Conservation (phyloP, 495 filamentous ascomycete genomes). For the Neurospora sp. region DNA sequence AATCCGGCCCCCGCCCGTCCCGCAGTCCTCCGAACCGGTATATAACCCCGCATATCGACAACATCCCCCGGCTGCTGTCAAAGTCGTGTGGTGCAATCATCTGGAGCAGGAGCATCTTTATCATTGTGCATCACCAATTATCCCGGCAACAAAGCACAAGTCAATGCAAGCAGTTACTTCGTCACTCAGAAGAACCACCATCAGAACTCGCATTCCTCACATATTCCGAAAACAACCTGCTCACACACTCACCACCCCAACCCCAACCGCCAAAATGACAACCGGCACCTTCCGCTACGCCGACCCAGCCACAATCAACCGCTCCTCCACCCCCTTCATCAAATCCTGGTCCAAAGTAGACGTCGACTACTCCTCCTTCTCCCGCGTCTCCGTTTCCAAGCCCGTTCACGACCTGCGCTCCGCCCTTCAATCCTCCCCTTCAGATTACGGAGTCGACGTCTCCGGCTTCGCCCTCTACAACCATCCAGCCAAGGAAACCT, state of each 20-base stretch:
- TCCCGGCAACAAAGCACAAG: not conserved
- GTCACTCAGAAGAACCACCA: not conserved
- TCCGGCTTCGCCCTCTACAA: conserved; percentile 31
- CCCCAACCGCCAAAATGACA: conserved; percentile 11
- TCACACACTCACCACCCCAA: not conserved
- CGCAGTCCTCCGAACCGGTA: not conserved
- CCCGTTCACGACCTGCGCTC: not conserved
- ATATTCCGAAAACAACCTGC: not conserved
- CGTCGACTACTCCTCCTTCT: conserved; percentile 21
- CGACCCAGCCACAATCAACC: conserved; percentile 14
- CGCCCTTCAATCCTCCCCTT: not conserved
- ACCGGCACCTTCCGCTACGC: conserved; percentile 20
- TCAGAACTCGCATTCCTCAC: not conserved
- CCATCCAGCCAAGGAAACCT: conserved; percentile 33
- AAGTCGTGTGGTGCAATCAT: not conserved
- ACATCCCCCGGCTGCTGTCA: not conserved
- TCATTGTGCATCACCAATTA: not conserved
- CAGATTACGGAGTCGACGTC: conserved; percentile 26
- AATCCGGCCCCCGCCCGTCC: not conserved
- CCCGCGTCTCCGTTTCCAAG: conserved; percentile 1
- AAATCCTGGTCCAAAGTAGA: conserved; percentile 36
- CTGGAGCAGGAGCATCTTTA: not conserved
- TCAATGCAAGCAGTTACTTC: not conserved
- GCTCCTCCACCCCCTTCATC: conserved; percentile 10
- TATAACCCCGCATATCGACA: not conserved